Evolutionary conservation across 495 filamentous ascomycete species (phyloP), one percentile per base, ranked within the genome.

Genomic region (Tuber umbilicatum): DNA sequence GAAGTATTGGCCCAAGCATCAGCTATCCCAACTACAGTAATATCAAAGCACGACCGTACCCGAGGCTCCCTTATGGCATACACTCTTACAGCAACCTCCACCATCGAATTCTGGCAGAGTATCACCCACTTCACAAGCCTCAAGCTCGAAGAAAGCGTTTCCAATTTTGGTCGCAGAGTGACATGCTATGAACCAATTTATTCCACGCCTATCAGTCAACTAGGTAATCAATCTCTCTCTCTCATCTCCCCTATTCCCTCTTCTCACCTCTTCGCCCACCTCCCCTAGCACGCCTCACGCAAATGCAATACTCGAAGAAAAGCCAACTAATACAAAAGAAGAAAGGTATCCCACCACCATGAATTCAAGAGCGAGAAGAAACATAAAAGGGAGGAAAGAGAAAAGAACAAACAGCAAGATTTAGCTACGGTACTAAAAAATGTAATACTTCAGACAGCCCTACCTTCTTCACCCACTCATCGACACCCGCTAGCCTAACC

Each of bases 151-250:
- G 55, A 64, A 64, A 35, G 27, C 12, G 14, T 35, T 64, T 64
- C 27, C 27, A 64, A 31, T 35, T 64, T 35, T 2, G 55, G 27
- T 64, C 55, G 14, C 19, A 14, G 12, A 64, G 55, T 35, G 14
- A 16, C 55, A 64, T 64, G 27, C 27, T 64, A 64, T 31, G 55
- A 64, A 64, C 55, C 55, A 64, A 64, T 64, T 64, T 64, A 64
- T 64, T 64, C 55, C 55, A 64, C 7, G 55, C 55, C 31, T 17
- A 64, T 64, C 55, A 64, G 55, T 35, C 27, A 64, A 64, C 55
- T 64, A 64, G 55, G 55, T 64, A 64, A 64, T 64, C 55, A 64
- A 64, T 64, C 55, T 64, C 55, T 31, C 55, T 64, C 55, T 64
- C 55, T 31, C 55, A 31, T 31, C 55, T 35, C 55, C 27, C 55